Percentiles rank a stretch among this genome's conserved stretches.
phyloP scores from a whole-genome alignment of 345 rosid genomes.

The Salix arbutifolia region DNA sequence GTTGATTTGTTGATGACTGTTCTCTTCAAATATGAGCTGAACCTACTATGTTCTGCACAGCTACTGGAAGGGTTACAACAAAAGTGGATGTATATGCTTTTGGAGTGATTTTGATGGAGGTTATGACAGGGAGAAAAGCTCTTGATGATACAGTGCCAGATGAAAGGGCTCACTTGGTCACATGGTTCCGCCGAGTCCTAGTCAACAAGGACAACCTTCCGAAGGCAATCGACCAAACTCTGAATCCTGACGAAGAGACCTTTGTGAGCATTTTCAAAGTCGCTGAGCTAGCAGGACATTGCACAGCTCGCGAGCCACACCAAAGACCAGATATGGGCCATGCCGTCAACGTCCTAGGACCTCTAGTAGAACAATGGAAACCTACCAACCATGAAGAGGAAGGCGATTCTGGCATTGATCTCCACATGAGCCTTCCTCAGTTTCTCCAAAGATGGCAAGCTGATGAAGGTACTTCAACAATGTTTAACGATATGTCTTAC shows the following conservation, averaged over 20 bases:
- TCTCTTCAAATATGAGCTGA: not conserved
- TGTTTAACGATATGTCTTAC: conserved; percentile 41
- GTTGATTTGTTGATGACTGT: no score
- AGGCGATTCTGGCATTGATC: conserved; percentile 53
- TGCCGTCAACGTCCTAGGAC: conserved; percentile 67
- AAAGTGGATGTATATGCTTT: conserved; percentile 85
- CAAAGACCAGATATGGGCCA: conserved; percentile 95
- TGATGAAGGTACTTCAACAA: conserved; percentile 61
- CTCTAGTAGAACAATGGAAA: conserved; percentile 79
- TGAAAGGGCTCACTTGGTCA: conserved; percentile 65
- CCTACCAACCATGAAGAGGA: conserved; percentile 66
- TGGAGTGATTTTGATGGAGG: conserved; percentile 87
- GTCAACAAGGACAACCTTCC: conserved; percentile 63
- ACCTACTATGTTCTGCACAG: conserved; percentile 30
- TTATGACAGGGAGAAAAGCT: conserved; percentile 82
- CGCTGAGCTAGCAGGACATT: conserved; percentile 84
- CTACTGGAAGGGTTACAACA: conserved; percentile 88
- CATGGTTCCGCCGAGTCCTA: conserved; percentile 73
- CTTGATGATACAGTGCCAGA: conserved; percentile 66
- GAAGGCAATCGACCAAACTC: conserved; percentile 51
- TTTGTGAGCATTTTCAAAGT: conserved; percentile 57
- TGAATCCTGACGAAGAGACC: conserved; percentile 59
- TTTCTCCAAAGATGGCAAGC: conserved; percentile 76
- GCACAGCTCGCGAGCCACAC: conserved; percentile 76
- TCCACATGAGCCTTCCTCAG: conserved; percentile 74